Evolutionary conservation across 805 yeast genomes (phyloP), one percentile per base, ranked within the genome.

Genomic region (Spathaspora arborariae): DNA sequence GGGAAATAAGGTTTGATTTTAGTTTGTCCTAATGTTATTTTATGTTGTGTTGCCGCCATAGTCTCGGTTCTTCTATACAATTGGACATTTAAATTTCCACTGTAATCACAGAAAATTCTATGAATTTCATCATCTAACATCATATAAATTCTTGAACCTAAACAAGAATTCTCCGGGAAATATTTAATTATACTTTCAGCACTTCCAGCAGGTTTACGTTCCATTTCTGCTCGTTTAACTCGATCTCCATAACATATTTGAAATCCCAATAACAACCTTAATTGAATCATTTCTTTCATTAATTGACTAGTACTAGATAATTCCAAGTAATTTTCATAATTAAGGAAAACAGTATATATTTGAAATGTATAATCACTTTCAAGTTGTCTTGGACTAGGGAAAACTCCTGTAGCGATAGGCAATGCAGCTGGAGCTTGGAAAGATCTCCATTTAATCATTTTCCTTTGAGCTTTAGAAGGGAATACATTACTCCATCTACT

Each of bases 401-500:
- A 91, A 8, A 84, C 74, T 1, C 85, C 80, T 0, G 95, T 82
- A 2, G 89, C 82, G 0, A 88, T 70, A 0, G 99, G 99, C 20
- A 94, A 70, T 5, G 96, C 85, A 0, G 98, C 97, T 0, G 99
- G 99, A 0, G 97, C 81, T 11, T 90, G 84, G 45, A 95, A 74
- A 0, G 98, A 91, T 45, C 88, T 79, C 99, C 99, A 94, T 59
- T 91, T 91, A 43, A 91, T 84, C 13, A 83, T 70, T 55, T 80
- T 79, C 45, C 87, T 72, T 45, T 77, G 80, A 13, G 84, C 81
- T 38, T 79, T 78, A 11, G 78, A 76, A 0, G 98, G 96, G 55
- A 88, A 88, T 1, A 90, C 96, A 64, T 86, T 89, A 46, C 83
- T 83, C 99, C 99, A 94, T 48, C 96, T 78, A 5, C 96, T 92